phyloP scores from a whole-genome alignment of 257 asterid genomes.

The Ehretia macrophylla region DNA sequence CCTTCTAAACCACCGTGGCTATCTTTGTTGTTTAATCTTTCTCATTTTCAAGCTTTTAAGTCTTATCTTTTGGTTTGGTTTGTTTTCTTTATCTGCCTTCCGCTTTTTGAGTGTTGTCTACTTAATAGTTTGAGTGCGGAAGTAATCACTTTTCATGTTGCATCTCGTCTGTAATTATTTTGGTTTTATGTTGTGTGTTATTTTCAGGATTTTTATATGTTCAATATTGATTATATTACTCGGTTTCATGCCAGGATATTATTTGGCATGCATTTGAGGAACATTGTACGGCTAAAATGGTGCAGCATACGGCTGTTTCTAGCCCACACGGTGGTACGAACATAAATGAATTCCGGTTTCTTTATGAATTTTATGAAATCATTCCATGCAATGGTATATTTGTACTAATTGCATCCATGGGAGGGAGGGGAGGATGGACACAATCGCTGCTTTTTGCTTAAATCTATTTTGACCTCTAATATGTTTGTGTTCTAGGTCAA shows the following conservation, averaged over 20 bases:
- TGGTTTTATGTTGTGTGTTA: background rate
- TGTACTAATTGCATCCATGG: background rate
- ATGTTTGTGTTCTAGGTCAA: conserved; percentile 52
- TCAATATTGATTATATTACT: background rate
- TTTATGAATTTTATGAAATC: background rate
- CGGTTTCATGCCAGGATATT: conserved; percentile 58
- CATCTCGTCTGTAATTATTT: background rate
- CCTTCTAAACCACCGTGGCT: background rate
- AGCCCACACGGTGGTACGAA: conserved; percentile 60
- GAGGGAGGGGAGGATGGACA: background rate
- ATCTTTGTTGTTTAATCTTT: background rate
- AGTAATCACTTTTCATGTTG: background rate
- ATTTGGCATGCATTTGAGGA: conserved; percentile 57
- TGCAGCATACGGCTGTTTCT: conserved; percentile 59
- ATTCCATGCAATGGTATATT: background rate
- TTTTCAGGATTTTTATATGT: background rate
- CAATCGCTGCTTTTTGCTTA: background rate
- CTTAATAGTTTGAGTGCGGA: background rate
- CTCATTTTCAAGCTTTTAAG: no score
- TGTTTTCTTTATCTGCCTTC: no score
- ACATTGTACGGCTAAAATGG: conserved; percentile 52
- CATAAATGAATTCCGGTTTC: background rate
- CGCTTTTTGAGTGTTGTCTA: no score
- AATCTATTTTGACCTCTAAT: background rate
- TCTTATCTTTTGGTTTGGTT: no score